These are phyloP conservation scores for Phaffia australis DNA, from an alignment of 768 basidiomycete genomes.

Conservation along the genomic window DNA sequence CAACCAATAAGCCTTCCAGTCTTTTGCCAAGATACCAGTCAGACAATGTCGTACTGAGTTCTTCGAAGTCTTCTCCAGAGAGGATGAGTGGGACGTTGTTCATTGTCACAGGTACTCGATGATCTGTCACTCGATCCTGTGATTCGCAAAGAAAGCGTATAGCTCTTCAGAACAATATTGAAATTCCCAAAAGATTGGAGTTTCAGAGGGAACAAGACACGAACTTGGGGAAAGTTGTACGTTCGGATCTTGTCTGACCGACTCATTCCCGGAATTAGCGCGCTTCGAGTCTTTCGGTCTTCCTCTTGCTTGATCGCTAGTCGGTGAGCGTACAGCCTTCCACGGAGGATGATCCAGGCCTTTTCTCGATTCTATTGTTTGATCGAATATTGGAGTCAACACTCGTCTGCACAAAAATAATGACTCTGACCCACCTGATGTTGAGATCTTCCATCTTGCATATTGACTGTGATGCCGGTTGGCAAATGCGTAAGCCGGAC, in stretches of 20 bases:
- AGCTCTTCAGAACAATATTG: neutral
- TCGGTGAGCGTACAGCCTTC: constrained; percentile 72
- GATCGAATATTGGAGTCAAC: neutral
- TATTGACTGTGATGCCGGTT: constrained; percentile 85
- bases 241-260: constrained; percentile 91
- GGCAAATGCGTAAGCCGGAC: constrained; percentile 87
- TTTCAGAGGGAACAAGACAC: constrained; percentile 24
- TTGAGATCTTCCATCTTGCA: constrained; percentile 96
- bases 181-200: neutral
- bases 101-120: constrained; percentile 67
- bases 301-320: constrained; percentile 58
- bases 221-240: constrained; percentile 81
- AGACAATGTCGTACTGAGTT: constrained; percentile 35
- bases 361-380: constrained; percentile 69
- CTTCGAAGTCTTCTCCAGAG: constrained; percentile 40
- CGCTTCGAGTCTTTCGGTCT: constrained; percentile 57
- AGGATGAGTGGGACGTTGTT: constrained; percentile 41
- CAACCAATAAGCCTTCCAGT: constrained; percentile 37
- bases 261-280: constrained; percentile 68
- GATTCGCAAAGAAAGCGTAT: neutral
- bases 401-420: neutral
- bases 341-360: constrained; percentile 79
- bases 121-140: constrained; percentile 86
- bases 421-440: constrained; percentile 55
- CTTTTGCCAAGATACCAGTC: constrained; percentile 34